Conservation (phyloP, 225 moss, liverwort and hornwort genomes). For the Takakia lepidozioides region DNA sequence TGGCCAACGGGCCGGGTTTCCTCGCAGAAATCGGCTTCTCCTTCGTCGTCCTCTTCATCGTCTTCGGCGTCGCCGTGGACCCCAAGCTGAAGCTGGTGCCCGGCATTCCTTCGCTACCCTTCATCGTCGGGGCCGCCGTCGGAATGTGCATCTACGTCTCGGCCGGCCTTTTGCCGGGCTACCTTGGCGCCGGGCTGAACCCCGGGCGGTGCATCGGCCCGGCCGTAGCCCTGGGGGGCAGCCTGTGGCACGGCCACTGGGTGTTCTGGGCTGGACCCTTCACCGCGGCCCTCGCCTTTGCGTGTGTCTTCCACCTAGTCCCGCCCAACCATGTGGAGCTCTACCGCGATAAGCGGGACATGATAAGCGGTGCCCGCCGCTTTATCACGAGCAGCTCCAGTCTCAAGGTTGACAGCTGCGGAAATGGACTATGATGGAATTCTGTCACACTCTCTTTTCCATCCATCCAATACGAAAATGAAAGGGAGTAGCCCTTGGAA, state of each 20-base stretch:
- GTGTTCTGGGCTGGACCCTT: constrained; percentile 42
- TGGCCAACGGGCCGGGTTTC: constrained; percentile 12
- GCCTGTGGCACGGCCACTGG: constrained; percentile 42
- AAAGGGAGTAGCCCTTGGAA: too few species aligned
- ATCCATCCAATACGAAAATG: too few species aligned
- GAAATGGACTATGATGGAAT: too few species aligned
- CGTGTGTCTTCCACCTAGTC: constrained; percentile 20
- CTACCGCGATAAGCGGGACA: too few species aligned
- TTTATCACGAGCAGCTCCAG: too few species aligned
- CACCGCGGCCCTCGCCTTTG: constrained; percentile 9
- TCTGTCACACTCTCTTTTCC: too few species aligned
- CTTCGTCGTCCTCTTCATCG: constrained; percentile 31
- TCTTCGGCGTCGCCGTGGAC: constrained; percentile 39
- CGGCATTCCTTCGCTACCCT: constrained; percentile 29
- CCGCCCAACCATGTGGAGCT: constrained; percentile 47
- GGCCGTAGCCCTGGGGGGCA: constrained; percentile 30
- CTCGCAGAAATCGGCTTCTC: constrained; percentile 22
- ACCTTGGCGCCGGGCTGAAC: constrained; percentile 43
- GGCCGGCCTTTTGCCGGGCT: constrained; percentile 11
- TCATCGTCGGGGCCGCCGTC: constrained; percentile 22
- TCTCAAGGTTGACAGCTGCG: too few species aligned
- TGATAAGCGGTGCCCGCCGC: too few species aligned
- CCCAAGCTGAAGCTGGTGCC: constrained; percentile 31
- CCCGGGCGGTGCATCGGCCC: constrained; percentile 51
- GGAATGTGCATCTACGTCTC: constrained; percentile 29